phyloP scores from a whole-genome alignment of 139 green algal genomes.

The Ostreobium quekettii region DNA sequence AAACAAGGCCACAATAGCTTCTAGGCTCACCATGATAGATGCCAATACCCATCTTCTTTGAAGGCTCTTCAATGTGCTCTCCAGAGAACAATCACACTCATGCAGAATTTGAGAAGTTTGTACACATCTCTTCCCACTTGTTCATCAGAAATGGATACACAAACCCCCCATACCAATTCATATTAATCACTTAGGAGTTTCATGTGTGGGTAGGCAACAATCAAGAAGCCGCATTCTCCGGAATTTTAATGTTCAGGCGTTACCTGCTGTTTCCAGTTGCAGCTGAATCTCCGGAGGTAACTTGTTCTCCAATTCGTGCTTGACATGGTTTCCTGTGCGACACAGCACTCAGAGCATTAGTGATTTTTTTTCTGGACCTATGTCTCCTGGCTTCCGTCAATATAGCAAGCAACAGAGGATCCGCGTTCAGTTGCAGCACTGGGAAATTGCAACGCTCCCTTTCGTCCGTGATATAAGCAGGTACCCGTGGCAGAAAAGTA shows the following conservation, averaged over 20 bases:
- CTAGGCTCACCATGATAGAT: too few relatives aligned
- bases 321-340: conserved; percentile 44
- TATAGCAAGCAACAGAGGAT: neutral
- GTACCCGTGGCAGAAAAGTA: too few relatives aligned
- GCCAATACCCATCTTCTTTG: too few relatives aligned
- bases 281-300: conserved; percentile 36
- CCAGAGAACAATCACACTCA: too few relatives aligned
- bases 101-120: too few relatives aligned
- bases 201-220: too few relatives aligned
- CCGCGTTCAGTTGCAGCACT: neutral
- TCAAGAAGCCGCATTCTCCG: too few relatives aligned
- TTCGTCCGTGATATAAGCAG: too few relatives aligned
- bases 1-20: too few relatives aligned
- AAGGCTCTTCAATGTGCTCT: too few relatives aligned
- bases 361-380: neutral
- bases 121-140: neutral
- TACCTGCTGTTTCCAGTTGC: conserved; percentile 7
- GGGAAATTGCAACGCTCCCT: too few relatives aligned
- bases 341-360: conserved; percentile 4
- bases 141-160: neutral
- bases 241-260: too few relatives aligned
- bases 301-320: conserved; percentile 26
- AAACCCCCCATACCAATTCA: neutral
- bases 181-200: neutral
- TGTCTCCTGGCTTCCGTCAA: neutral